Evolutionary conservation across 805 yeast species (phyloP).

Genomic region (Hermanozyma aechmeae): DNA sequence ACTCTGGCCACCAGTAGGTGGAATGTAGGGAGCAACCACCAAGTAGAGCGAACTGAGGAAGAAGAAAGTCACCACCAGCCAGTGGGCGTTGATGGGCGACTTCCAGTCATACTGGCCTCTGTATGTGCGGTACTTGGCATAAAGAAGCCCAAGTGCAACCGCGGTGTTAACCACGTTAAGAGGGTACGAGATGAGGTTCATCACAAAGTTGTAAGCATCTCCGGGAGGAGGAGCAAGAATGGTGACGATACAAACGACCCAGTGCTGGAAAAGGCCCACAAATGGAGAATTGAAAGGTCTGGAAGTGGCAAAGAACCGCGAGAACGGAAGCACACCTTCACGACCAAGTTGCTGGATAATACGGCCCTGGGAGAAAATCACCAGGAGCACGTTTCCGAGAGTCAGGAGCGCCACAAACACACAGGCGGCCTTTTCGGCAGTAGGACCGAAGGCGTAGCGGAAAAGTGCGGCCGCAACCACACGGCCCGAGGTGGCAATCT

Average conservation of each 20-base stretch:
- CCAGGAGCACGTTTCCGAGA: conserved; percentile 73
- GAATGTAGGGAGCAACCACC: conserved; percentile 70
- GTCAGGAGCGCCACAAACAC: conserved; percentile 78
- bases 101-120: conserved; percentile 52
- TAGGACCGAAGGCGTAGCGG: conserved; percentile 57
- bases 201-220: conserved; percentile 75
- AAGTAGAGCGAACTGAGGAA: conserved; percentile 56
- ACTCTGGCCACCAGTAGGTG: conserved; percentile 57
- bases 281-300: conserved; percentile 69
- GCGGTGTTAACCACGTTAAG: conserved; percentile 64
- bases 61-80: conserved; percentile 57
- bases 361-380: conserved; percentile 75
- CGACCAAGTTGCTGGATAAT: conserved; percentile 73
- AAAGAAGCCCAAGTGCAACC: conserved; percentile 55
- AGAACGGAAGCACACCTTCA: conserved; percentile 73
- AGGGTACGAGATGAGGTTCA: conserved; percentile 76
- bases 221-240: conserved; percentile 74
- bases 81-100: conserved; percentile 61
- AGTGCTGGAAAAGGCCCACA: conserved; percentile 68
- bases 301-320: conserved; percentile 59
- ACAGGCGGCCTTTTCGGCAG: conserved; percentile 64
- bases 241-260: conserved; percentile 64
- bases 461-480: conserved; percentile 73
- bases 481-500: conserved; percentile 50
- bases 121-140: conserved; percentile 41